A percentile compares a stretch with the other conserved stretches of the same genome.
phyloP scores from a whole-genome alignment of 306 rosid genomes.

The Carpinus fangiana region DNA sequence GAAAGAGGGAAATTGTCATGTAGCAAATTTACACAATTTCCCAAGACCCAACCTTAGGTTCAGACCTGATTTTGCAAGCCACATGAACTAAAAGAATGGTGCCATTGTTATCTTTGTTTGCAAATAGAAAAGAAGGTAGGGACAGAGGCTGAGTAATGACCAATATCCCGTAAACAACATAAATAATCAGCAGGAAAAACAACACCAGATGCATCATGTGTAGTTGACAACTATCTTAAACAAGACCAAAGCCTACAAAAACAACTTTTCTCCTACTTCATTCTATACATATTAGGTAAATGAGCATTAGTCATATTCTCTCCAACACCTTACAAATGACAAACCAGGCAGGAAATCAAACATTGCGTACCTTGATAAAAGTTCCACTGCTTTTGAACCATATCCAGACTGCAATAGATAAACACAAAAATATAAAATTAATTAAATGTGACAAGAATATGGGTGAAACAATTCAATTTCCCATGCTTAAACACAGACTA shows the following conservation, averaged over 20 bases:
- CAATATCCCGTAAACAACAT: background rate
- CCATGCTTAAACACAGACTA: slow-evolving; percentile 22
- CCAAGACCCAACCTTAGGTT: background rate
- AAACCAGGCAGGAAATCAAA: slow-evolving; percentile 21
- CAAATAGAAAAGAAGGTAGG: background rate
- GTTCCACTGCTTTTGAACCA: slow-evolving; percentile 97
- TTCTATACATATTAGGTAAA: background rate
- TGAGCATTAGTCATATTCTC: background rate
- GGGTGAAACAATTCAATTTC: slow-evolving; percentile 18
- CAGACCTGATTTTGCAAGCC: background rate
- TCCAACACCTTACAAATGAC: background rate
- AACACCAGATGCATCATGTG: background rate
- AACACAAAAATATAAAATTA: slow-evolving; percentile 13
- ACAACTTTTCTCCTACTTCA: background rate
- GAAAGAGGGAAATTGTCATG: background rate
- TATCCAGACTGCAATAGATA: slow-evolving; percentile 75
- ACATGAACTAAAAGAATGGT: background rate
- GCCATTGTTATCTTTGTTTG: background rate
- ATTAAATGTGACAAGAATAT: slow-evolving; percentile 18
- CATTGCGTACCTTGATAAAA: slow-evolving; percentile 74
- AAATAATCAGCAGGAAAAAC: background rate
- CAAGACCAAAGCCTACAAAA: background rate
- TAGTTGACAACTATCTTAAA: background rate
- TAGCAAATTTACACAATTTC: background rate
- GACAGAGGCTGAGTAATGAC: background rate